Percentiles rank a stretch among this genome's conserved stretches.
Conservation (phyloP, 768 basidiomycete genomes). For the Mycena latifolia region DNA sequence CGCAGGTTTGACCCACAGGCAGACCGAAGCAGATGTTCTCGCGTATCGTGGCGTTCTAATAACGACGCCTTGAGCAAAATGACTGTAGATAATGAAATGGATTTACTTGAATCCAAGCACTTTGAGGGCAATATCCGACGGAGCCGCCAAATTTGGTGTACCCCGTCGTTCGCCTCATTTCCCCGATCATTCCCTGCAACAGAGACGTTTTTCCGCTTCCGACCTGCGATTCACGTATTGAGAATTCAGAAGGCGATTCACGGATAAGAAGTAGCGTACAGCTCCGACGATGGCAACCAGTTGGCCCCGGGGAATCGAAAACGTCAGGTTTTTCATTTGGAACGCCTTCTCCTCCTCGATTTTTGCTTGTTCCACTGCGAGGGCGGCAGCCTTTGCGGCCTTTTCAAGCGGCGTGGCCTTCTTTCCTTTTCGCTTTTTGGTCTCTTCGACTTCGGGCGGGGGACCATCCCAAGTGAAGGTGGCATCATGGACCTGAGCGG, state of each 20-base stretch:
- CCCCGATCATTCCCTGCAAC: slow-evolving; percentile 82
- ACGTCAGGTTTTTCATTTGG: slow-evolving; percentile 70
- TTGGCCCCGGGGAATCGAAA: slow-evolving; percentile 81
- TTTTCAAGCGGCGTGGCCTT: slow-evolving; percentile 29
- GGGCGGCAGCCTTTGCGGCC: slow-evolving; percentile 31
- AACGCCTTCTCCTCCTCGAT: slow-evolving; percentile 64
- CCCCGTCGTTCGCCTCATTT: slow-evolving; percentile 83
- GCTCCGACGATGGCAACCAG: slow-evolving; percentile 89
- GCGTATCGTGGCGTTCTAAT: slow-evolving; percentile 83
- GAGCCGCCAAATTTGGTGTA: slow-evolving; percentile 79
- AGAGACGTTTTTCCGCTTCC: slow-evolving; percentile 80
- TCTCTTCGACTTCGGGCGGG: slow-evolving; percentile 61
- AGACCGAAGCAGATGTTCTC: slow-evolving; percentile 93
- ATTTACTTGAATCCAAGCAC: slow-evolving; percentile 88
- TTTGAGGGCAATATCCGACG: slow-evolving; percentile 88
- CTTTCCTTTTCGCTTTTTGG: slow-evolving; percentile 49
- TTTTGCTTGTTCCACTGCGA: slow-evolving; percentile 42
- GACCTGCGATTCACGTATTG: slow-evolving; percentile 42
- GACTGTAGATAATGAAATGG: background rate
- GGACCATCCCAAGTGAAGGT: slow-evolving; percentile 92
- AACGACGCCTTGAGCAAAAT: background rate
- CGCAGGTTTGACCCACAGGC: slow-evolving; percentile 45
- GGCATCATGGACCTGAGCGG: slow-evolving; percentile 62
- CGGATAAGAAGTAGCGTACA: slow-evolving; percentile 39
- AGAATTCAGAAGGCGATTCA: background rate